A percentile compares a stretch with the other conserved stretches of the same genome.
Evolutionary conservation across 2,329 filamentous ascomycete species (phyloP).

Genomic region (Sporothrix luriei): DNA sequence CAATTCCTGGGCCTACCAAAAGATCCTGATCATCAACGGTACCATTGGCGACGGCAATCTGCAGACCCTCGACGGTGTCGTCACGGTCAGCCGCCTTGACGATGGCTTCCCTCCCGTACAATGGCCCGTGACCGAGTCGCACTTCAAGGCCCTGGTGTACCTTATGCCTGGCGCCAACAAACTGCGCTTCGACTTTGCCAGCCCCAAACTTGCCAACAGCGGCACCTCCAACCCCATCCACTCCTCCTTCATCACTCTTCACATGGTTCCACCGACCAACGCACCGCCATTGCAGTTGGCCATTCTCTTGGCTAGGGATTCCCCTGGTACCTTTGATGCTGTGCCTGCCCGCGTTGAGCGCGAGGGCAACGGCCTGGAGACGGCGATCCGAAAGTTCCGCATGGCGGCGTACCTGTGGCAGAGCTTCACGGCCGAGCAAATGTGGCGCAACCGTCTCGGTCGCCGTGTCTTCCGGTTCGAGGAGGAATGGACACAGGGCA

Average conservation of each 20-base stretch:
- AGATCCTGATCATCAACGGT: slow-evolving; percentile 79
- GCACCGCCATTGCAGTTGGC: slow-evolving; percentile 86
- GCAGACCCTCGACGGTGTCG: slow-evolving; percentile 71
- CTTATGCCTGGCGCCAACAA: slow-evolving; percentile 89
- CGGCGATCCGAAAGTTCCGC: slow-evolving; percentile 83
- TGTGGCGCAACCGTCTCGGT: slow-evolving; percentile 86
- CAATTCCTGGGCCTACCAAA: slow-evolving; percentile 90
- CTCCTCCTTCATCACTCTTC: slow-evolving; percentile 76
- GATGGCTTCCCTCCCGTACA: slow-evolving; percentile 78
- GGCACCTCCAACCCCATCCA: slow-evolving; percentile 70
- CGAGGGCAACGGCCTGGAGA: slow-evolving; percentile 80
- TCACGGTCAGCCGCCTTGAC: slow-evolving; percentile 80
- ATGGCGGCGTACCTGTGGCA: slow-evolving; percentile 98
- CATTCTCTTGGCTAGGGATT: slow-evolving; percentile 85
- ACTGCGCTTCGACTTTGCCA: slow-evolving; percentile 83
- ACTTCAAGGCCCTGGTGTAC: slow-evolving; percentile 90
- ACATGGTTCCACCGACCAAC: slow-evolving; percentile 79
- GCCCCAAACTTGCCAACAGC: slow-evolving; percentile 74
- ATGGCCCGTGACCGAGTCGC: slow-evolving; percentile 86
- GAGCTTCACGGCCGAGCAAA: slow-evolving; percentile 94
- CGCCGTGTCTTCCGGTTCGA: slow-evolving; percentile 87
- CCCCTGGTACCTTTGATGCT: slow-evolving; percentile 80
- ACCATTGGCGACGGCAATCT: slow-evolving; percentile 73
- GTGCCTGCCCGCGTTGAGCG: slow-evolving; percentile 71
- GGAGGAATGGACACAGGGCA: slow-evolving; percentile 89